Percentiles rank a stretch among this genome's conserved stretches.
Evolutionary conservation across 345 rosid genomes (phyloP).

Genomic region (Balakata baccata): DNA sequence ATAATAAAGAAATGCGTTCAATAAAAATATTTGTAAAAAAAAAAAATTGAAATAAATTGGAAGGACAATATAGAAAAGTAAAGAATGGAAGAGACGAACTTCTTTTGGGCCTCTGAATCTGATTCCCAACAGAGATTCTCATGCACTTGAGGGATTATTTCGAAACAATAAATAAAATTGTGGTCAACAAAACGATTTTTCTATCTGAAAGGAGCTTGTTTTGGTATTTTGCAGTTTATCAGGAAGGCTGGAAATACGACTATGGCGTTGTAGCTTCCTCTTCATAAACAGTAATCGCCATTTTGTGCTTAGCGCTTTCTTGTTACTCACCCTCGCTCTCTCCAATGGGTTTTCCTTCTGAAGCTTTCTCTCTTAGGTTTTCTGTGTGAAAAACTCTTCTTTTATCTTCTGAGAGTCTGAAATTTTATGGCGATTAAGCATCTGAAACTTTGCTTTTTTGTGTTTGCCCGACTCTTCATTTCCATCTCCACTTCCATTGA

Average conservation of each 20-base stretch:
- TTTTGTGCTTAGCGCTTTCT: neutral
- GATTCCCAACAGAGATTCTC: neutral
- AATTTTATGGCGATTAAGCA: slow-evolving; percentile 28
- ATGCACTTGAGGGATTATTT: neutral
- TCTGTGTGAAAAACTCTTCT: neutral
- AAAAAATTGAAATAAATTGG: neutral
- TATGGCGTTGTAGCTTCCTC: slow-evolving; percentile 40
- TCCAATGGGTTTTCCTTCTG: slow-evolving; percentile 8
- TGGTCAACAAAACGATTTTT: slow-evolving; percentile 34
- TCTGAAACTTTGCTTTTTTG: slow-evolving; percentile 15
- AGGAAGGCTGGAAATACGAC: neutral
- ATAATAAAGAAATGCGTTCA: no score
- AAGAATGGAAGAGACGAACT: slow-evolving; percentile 16
- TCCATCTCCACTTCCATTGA: slow-evolving; percentile 17
- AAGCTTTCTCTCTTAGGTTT: neutral
- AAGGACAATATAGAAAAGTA: no score
- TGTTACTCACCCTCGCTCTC: neutral
- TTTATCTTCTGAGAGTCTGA: neutral
- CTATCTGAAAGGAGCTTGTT: slow-evolving; percentile 12
- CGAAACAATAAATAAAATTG: slow-evolving; percentile 14
- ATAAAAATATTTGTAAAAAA: no score
- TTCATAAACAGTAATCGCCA: neutral
- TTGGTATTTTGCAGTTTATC: neutral
- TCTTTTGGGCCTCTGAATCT: neutral
- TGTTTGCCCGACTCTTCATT: slow-evolving; percentile 18